Base-by-base conservation (phyloP, 495 filamentous ascomycete genomes). In the Penicillium salamii region DNA sequence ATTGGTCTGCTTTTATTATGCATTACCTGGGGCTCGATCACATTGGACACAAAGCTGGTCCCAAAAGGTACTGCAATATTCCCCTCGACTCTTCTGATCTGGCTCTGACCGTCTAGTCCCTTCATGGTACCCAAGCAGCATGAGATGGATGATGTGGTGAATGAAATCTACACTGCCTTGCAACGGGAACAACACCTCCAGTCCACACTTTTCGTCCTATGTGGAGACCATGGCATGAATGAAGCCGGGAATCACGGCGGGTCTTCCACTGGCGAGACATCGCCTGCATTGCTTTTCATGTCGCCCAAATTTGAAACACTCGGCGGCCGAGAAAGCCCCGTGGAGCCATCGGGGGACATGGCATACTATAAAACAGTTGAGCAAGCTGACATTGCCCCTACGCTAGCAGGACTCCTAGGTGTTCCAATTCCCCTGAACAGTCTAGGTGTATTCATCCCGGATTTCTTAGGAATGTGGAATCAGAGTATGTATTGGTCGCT, bases 211-310 rank as follows among this genome's bases (percentile, higher is more conserved):
- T 79, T 99, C 42, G 81, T 99, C 2, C 70, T 99, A 7, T 89
- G 84, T 46, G 93, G 93, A 35, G 93, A 99, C 62, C 93, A 99
- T 63, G 93, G 93, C 15, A 99, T 99, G 93, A 99, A 97, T 58
- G 93, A 97, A 57, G 93, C 90, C 31, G 93, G 93, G 3, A 97
- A 97, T 59, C 93, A 99, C 65, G 93, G 93, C 9, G 93, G 92
- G 6, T 96, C 95, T 15, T 86, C 88, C 3, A 79, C 87, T 14
- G 90, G 95, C 5, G 93, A 99, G 71, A 97, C 93, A 8, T 96
- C 91, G 1, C 84, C 93, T 0, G 93, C 93, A 12, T 69, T 99
- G 33, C 77, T 96, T 23, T 97, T 99, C 61, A 83, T 96, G 29
- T 95, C 92, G 9, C 91, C 95, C 5, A 91, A 88, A 55, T 74